Base-by-base conservation (phyloP, 2,329 filamentous ascomycete genomes). In the Colletotrichum sidae region DNA sequence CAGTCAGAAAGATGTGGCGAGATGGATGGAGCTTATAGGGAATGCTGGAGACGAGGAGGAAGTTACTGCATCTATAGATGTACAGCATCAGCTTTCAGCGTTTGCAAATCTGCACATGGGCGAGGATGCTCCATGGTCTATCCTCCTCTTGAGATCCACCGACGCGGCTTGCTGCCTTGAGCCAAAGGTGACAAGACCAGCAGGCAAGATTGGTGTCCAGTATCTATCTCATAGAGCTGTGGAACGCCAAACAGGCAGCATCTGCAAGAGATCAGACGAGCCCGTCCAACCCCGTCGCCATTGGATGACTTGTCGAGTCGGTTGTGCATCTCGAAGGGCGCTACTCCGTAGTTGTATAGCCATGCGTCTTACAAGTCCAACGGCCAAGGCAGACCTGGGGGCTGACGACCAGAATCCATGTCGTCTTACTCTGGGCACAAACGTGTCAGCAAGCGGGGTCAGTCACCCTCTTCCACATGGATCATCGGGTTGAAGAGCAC, bases 71-170 rank as follows among this genome's bases (percentile, higher is more conserved):
- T 17, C 17, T 17, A 17, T 17, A 17, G 17, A 17, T 17, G 17
- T 17, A 17, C 17, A 17, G 17, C 17, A 17, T 17, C 17, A 17
- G 17, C 17, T 17, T 17, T 17, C 17, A 0, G 17, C 17, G 17
- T 1, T 17, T 1, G 17, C 1, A 17, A 1, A 0, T 17, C 17
- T 17, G 17, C 17, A 1, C 2, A 17, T 17, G 0, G 17, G 17
- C 17, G 17, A 17, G 17, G 1, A 17, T 17, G 17, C 17, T 17
- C 17, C 0, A 17, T 17, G 25, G 25, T 25, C 25, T 25, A 25
- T 25, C 25, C 25, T 1, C 1, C 25, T 25, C 25, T 25, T 25
- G 25, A 25, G 4, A 5, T 25, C 25, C 25, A 25, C 1, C 25
- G 25, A 25, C 25, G 25, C 25, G 4, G 25, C 25, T 25, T 3